Evolutionary conservation across 73 alveolate genomes (phyloP), one percentile per base, ranked within the genome.

Genomic region (Paramecium caudatum): DNA sequence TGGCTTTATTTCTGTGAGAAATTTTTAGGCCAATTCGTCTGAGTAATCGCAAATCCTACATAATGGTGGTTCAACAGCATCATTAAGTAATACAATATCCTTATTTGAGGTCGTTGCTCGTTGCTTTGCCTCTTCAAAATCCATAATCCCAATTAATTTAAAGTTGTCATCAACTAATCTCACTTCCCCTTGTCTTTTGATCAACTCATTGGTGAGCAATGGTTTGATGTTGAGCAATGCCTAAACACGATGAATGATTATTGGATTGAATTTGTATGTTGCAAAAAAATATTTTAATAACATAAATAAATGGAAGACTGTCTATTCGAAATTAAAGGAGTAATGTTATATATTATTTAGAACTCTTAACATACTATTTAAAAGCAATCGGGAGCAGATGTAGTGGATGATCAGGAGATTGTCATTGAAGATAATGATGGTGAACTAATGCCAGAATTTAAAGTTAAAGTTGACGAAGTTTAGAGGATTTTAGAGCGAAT

Each of bases 11-110:
- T 74, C 69, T n/a, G 88, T 41, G 3, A 74, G 62, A 74, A 74
- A 74, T 74, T 41, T 74, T 45, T 36, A 16, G 6, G 88, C 88
- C 45, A 74, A 74, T 41, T 74, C 88, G 43, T 74, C 88, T 15
- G 88, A 74, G 32, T 74, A 74, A 7, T 74, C 69, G 43, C 88
- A 74, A 16, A 74, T 36, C 32, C 43, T 74, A 45, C 88, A 74
- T 9, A 74, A 27, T 0, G 88, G 69, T 36, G 88, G 69, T 0
- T 19, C 62, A 4, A 74, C 88, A 21, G 36, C 33, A 41, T 74
- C 62, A 74, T 74, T 74, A 25, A 74, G 13, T 10, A 74, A 30
- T 39, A 74, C 32, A n/a, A 74, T 74, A 3, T 74, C 68, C 19
- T 36, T 37, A 15, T 74, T 43, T 41, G 16, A 16, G 36, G 17